Conservation (phyloP, 106 monocot species). For the Platanthera guangdongensis region DNA sequence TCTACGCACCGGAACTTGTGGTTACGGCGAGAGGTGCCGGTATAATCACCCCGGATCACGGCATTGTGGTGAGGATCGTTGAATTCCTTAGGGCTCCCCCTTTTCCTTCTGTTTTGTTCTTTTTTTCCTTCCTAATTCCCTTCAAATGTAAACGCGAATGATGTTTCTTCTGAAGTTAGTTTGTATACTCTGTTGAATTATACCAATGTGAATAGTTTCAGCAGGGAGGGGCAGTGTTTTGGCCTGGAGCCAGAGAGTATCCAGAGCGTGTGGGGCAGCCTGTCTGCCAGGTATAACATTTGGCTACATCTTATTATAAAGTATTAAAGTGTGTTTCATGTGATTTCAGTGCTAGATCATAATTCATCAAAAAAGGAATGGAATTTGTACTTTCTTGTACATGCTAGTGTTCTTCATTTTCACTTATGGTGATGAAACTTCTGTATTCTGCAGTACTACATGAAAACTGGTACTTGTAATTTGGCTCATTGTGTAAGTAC, state of each 20-base stretch:
- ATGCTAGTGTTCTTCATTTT: neutral
- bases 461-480: conserved; percentile 62
- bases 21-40: conserved; percentile 73
- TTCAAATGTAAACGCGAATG: neutral
- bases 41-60: conserved; percentile 77
- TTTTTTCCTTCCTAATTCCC: neutral
- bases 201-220: neutral
- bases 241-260: conserved; percentile 27
- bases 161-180: neutral
- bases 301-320: neutral
- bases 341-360: neutral
- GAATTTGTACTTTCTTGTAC: neutral
- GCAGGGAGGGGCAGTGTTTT: neutral
- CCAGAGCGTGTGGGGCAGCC: conserved; percentile 45
- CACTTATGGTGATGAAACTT: neutral
- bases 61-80: conserved; percentile 4
- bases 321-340: neutral
- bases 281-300: conserved; percentile 36
- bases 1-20: conserved; percentile 77
- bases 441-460: conserved; percentile 31
- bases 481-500: conserved; percentile 67
- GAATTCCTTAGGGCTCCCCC: neutral
- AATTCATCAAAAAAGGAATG: neutral
- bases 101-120: neutral
- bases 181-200: neutral